Percentiles rank a stretch among this genome's conserved stretches.
These are phyloP conservation scores for Ceratocystis cacaofunesta DNA, from an alignment of 2,329 filamentous ascomycete genomes.

Conservation along the genomic window DNA sequence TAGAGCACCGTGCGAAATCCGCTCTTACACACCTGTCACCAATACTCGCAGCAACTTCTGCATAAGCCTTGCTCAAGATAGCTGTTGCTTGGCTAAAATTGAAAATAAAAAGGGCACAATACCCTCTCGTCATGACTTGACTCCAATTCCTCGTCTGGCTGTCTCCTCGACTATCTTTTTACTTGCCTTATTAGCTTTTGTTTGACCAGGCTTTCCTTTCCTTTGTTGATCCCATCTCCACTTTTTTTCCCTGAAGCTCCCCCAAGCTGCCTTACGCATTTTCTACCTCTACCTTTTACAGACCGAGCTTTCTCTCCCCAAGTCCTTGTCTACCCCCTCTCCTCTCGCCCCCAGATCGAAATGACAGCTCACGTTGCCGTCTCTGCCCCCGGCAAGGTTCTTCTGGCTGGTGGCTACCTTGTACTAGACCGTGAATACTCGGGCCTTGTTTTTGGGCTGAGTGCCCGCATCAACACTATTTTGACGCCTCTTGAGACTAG, in stretches of 20 bases:
- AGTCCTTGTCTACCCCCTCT: neutral
- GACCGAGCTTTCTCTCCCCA: neutral
- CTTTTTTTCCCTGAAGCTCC: neutral
- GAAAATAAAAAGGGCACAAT: no score
- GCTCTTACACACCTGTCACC: no score
- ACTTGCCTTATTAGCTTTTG: neutral
- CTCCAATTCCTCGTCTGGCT: no score
- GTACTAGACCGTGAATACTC: conserved; percentile 81
- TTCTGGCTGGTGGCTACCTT: conserved; percentile 87
- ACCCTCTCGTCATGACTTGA: no score
- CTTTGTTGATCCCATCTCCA: neutral
- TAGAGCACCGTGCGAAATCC: no score
- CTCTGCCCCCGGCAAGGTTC: conserved; percentile 90
- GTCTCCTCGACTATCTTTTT: no score
- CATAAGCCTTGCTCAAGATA: no score
- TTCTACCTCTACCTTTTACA: no score
- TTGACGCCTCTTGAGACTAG: conserved; percentile 42
- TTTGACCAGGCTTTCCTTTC: neutral
- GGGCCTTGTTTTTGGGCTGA: conserved; percentile 54
- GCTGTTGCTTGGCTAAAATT: no score
- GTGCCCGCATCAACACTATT: conserved; percentile 51
- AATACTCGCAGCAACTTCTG: no score
- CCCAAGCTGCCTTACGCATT: no score
- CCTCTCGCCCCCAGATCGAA: neutral
- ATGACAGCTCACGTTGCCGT: conserved; percentile 34